phyloP scores from a whole-genome alignment of 345 rosid species.

The Eucalyptus grandis region DNA sequence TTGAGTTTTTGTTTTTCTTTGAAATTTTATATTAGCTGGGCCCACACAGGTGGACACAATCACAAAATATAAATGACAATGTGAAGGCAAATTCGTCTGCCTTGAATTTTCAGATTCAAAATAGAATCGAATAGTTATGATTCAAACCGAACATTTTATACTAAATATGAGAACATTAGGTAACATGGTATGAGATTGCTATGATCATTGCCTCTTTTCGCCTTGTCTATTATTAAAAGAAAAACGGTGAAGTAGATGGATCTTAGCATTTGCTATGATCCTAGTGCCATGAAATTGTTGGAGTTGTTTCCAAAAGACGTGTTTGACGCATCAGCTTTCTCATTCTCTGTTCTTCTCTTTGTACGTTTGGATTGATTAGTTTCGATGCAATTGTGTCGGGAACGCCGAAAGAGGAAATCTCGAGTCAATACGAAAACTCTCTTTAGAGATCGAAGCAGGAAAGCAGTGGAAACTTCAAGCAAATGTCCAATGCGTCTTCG shows the following conservation, averaged over 20 bases:
- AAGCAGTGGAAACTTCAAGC: neutral
- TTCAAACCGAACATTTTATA: accelerated
- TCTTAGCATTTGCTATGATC: neutral
- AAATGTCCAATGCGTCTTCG: neutral
- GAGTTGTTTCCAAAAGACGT: neutral
- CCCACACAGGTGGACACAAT: no score
- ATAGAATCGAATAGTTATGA: accelerated
- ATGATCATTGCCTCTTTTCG: accelerated
- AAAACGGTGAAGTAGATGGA: neutral
- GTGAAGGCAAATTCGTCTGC: accelerated
- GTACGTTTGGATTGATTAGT: neutral
- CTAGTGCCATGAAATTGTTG: neutral
- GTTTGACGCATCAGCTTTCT: neutral
- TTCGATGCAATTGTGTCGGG: neutral
- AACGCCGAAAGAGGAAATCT: neutral
- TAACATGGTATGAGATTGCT: accelerated
- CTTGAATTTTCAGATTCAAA: neutral
- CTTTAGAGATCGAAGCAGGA: accelerated
- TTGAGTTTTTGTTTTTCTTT: no score
- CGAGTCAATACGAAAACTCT: neutral
- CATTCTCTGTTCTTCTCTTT: neutral
- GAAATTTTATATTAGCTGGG: no score
- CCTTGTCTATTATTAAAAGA: accelerated
- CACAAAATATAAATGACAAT: no score
- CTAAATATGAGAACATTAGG: accelerated